Conservation (phyloP, 176 grass and related monocot species). For the Ensete glaucum region DNA sequence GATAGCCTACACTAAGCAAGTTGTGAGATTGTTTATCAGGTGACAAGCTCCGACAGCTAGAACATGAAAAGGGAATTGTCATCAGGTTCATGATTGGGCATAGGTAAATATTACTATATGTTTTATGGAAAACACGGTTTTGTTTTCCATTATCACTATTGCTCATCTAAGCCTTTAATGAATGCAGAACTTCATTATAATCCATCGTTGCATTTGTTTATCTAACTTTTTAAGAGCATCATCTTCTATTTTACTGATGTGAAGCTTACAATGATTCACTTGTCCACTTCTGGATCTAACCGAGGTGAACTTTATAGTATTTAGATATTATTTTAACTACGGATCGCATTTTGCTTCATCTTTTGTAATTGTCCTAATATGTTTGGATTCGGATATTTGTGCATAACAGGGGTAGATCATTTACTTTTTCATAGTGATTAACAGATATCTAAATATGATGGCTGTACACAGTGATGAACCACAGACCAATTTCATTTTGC, state of each 20-base stretch:
- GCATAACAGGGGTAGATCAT: too few relatives aligned
- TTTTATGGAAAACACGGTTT: not conserved
- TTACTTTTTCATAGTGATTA: too few relatives aligned
- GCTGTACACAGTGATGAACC: too few relatives aligned
- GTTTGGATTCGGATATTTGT: too few relatives aligned
- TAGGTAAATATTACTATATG: conserved; percentile 27
- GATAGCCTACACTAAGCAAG: too few relatives aligned
- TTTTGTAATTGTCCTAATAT: too few relatives aligned
- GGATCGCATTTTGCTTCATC: too few relatives aligned
- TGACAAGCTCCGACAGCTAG: conserved; percentile 35
- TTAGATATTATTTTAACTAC: too few relatives aligned
- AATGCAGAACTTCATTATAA: not conserved
- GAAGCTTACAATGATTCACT: not conserved
- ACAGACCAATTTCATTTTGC: too few relatives aligned
- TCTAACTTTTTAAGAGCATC: not conserved
- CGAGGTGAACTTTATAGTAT: too few relatives aligned
- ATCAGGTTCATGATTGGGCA: conserved; percentile 61
- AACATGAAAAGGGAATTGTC: conserved; percentile 51
- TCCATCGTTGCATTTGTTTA: not conserved
- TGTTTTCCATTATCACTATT: not conserved
- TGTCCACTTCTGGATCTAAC: too few relatives aligned
- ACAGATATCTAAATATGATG: too few relatives aligned
- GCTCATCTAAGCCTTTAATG: not conserved
- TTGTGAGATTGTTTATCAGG: conserved; percentile 25
- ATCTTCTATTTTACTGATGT: not conserved